Percentiles rank a stretch among this genome's conserved stretches.
These are phyloP conservation scores for Chlamydomonas sp. DNA, from an alignment of 139 green algal species.

Conservation along the genomic window DNA sequence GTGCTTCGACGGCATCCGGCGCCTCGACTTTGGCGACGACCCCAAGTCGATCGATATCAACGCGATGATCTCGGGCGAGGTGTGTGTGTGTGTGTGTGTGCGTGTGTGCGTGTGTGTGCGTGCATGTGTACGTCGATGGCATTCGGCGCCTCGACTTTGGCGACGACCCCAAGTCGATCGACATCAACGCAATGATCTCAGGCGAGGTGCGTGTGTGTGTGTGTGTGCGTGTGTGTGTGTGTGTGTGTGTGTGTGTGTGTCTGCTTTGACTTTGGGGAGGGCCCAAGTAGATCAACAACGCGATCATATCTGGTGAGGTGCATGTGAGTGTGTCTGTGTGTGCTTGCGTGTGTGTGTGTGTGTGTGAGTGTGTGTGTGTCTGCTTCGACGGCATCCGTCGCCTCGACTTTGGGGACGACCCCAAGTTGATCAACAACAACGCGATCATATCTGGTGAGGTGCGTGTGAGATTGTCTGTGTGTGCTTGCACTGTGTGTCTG, in stretches of 20 bases:
- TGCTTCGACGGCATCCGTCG: constrained; percentile 70
- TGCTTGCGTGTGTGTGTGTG: background rate
- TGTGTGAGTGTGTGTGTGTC: no score
- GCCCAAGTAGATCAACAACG: constrained; percentile 65
- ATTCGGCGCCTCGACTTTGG: constrained; percentile 77
- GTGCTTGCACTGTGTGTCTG: constrained; percentile 4
- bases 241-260: no score
- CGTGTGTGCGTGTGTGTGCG: no score
- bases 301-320: constrained; percentile 57
- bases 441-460: constrained; percentile 65
- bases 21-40: constrained; percentile 76
- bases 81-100: background rate
- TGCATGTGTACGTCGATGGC: no score
- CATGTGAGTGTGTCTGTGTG: background rate
- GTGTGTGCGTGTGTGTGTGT: constrained; percentile 5
- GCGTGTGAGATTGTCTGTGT: no score
- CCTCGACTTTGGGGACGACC: constrained; percentile 77
- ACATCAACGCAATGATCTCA: constrained; percentile 75
- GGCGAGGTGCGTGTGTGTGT: no score
- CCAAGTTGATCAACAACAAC: constrained; percentile 66
- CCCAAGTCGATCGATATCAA: constrained; percentile 69
- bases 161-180: constrained; percentile 63
- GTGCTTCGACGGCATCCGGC: constrained; percentile 82
- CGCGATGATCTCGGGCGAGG: constrained; percentile 60
- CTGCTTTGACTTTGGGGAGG: constrained; percentile 75